These are phyloP conservation scores for Silene latifolia DNA, from an alignment of 148 eudicot genomes.

Conservation along the genomic window DNA sequence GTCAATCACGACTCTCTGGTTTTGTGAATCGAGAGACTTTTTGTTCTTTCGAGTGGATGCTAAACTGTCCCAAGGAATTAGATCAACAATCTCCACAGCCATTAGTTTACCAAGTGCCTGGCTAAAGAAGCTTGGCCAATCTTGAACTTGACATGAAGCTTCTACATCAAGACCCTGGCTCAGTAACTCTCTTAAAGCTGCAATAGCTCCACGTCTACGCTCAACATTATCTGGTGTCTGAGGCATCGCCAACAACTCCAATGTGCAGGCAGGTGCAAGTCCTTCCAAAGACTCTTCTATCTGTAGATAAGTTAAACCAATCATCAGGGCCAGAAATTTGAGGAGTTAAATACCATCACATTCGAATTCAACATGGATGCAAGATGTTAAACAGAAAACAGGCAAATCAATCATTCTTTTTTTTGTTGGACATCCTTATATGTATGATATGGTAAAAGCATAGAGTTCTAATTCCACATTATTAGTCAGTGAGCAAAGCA, in stretches of 20 bases:
- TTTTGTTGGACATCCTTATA: neutral
- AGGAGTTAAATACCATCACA: neutral
- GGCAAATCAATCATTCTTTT: too few relatives aligned
- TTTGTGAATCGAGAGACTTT: slow-evolving; percentile 88
- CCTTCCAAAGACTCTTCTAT: slow-evolving; percentile 94
- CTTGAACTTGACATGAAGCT: slow-evolving; percentile 73
- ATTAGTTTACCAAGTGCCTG: slow-evolving; percentile 78
- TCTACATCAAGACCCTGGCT: slow-evolving; percentile 91
- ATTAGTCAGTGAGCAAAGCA: neutral
- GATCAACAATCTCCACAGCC: slow-evolving; percentile 90
- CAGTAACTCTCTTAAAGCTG: slow-evolving; percentile 86
- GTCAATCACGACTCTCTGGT: slow-evolving; percentile 88
- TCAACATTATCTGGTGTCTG: slow-evolving; percentile 78
- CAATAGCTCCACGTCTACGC: slow-evolving; percentile 79
- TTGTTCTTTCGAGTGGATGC: slow-evolving; percentile 80
- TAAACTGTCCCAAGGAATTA: slow-evolving; percentile 88
- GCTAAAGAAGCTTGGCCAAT: slow-evolving; percentile 84
- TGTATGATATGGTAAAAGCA: neutral
- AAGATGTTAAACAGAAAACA: slow-evolving; percentile 3
- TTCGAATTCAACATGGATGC: slow-evolving; percentile 8
- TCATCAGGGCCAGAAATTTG: slow-evolving; percentile 15
- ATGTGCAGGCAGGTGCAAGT: slow-evolving; percentile 91
- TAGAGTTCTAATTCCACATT: neutral
- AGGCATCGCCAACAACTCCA: slow-evolving; percentile 88
- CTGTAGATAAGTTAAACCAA: slow-evolving; percentile 31